Percentiles rank a stretch among this genome's conserved stretches.
Evolutionary conservation across 257 asterid species (phyloP).

Genomic region (Knoxia roxburghii): DNA sequence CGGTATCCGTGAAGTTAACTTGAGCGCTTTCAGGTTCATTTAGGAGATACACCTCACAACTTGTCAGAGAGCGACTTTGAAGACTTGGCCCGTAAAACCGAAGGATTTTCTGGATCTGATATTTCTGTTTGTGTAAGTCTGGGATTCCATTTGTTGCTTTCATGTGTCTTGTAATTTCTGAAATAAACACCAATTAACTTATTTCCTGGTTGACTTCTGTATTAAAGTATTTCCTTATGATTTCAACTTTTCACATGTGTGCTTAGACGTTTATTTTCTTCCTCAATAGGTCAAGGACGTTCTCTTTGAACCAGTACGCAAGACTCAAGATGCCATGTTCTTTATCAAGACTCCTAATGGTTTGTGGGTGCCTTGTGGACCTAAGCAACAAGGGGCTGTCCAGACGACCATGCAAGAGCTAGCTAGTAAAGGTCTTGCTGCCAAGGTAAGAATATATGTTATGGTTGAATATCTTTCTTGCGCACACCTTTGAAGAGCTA

Average conservation of each 20-base stretch:
- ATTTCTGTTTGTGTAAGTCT: conserved; percentile 48
- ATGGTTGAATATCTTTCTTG: background rate
- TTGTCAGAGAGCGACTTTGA: conserved; percentile 44
- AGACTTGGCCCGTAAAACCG: conserved; percentile 40
- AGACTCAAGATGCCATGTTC: conserved; percentile 94
- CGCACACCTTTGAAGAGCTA: background rate
- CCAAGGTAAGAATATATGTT: conserved; percentile 43
- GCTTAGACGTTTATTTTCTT: conserved; percentile 1
- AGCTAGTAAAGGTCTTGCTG: conserved; percentile 75
- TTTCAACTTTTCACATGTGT: background rate
- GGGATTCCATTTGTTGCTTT: background rate
- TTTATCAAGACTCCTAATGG: conserved; percentile 56
- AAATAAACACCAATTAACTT: background rate
- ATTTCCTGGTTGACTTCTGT: background rate
- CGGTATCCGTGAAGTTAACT: background rate
- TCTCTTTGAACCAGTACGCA: conserved; percentile 91
- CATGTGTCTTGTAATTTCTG: background rate
- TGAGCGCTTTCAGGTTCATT: conserved; percentile 34
- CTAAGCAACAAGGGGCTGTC: conserved; percentile 75
- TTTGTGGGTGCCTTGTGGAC: conserved; percentile 85
- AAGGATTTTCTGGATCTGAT: conserved; percentile 57
- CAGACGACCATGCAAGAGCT: conserved; percentile 88
- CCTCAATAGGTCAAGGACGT: conserved; percentile 84
- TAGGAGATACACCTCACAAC: conserved; percentile 54
- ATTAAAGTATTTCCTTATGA: background rate